These are phyloP conservation scores for Solanum sejunctum DNA, from an alignment of 257 asterid species.

Conservation along the genomic window DNA sequence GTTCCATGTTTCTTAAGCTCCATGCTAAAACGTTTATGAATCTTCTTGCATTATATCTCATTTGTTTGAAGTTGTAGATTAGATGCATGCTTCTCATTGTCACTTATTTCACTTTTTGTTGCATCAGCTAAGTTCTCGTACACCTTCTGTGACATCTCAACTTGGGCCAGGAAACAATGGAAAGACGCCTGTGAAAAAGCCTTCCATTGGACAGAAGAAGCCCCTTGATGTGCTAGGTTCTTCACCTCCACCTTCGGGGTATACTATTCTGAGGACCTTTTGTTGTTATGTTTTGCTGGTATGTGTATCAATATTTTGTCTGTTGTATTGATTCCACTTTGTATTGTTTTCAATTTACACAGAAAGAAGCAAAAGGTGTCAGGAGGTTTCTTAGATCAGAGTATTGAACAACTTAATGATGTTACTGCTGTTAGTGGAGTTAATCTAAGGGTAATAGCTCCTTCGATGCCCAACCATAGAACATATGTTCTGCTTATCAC, in stretches of 20 bases:
- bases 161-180: slow-evolving; percentile 37
- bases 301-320: background rate
- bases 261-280: background rate
- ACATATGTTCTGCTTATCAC: background rate
- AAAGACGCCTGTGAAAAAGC: slow-evolving; percentile 49
- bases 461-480: background rate
- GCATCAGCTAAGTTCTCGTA: slow-evolving; percentile 44
- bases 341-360: slow-evolving; percentile 7
- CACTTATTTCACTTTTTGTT: background rate
- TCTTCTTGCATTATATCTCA: background rate
- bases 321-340: background rate
- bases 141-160: slow-evolving; percentile 37
- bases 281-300: background rate
- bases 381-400: slow-evolving; percentile 72
- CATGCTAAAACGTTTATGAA: background rate
- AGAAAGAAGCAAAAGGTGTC: slow-evolving; percentile 94
- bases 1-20: background rate
- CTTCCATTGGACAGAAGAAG: slow-evolving; percentile 71
- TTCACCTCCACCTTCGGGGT: slow-evolving; percentile 84
- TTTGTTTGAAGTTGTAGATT: background rate
- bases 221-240: slow-evolving; percentile 73
- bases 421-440: slow-evolving; percentile 98
- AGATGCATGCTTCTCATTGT: background rate
- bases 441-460: slow-evolving; percentile 64
- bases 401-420: slow-evolving; percentile 97